phyloP scores from a whole-genome alignment of 2,329 filamentous ascomycete species.

The Didymella arachidicola region DNA sequence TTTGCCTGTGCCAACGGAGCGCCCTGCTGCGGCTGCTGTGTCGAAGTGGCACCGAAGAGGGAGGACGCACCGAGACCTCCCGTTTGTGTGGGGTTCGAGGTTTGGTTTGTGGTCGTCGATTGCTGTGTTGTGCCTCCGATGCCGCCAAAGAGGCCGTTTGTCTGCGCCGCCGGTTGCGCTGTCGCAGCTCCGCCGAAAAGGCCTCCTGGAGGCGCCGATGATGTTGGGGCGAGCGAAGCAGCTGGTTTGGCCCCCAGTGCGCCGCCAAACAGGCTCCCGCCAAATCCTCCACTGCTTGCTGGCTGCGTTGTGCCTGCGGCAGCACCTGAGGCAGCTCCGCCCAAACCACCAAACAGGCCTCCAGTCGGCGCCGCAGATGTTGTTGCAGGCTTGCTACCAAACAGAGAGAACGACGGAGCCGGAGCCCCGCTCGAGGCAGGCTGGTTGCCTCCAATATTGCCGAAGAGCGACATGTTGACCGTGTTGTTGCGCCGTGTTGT shows the following conservation, averaged over 20 bases:
- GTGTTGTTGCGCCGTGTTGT: constrained; percentile 33
- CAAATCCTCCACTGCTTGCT: constrained; percentile 38
- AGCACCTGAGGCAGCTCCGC: constrained; percentile 37
- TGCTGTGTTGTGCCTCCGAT: constrained; percentile 36
- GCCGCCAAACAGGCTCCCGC: constrained; percentile 46
- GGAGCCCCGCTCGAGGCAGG: constrained; percentile 39
- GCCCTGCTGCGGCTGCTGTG: constrained; percentile 43
- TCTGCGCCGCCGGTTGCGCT: constrained; percentile 35
- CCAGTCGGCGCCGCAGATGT: constrained; percentile 34
- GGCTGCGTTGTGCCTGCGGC: constrained; percentile 37
- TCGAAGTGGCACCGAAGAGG: constrained; percentile 37
- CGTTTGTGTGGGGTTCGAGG: constrained; percentile 42
- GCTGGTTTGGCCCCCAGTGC: constrained; percentile 48
- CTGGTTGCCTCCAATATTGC: constrained; percentile 39
- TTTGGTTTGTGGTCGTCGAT: constrained; percentile 30
- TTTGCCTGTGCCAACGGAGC: constrained; percentile 46
- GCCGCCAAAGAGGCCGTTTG: constrained; percentile 36
- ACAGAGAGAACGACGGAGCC: constrained; percentile 34
- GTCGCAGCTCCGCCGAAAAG: constrained; percentile 36
- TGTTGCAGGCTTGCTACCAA: constrained; percentile 34
- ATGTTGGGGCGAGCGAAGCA: constrained; percentile 24
- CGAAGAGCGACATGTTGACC: constrained; percentile 47
- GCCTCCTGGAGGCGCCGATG: constrained; percentile 29
- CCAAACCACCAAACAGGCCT: constrained; percentile 43
- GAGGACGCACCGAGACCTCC: constrained; percentile 35